These are phyloP conservation scores for Tagetes erecta DNA, from an alignment of 129 eudicot species.

Conservation along the genomic window DNA sequence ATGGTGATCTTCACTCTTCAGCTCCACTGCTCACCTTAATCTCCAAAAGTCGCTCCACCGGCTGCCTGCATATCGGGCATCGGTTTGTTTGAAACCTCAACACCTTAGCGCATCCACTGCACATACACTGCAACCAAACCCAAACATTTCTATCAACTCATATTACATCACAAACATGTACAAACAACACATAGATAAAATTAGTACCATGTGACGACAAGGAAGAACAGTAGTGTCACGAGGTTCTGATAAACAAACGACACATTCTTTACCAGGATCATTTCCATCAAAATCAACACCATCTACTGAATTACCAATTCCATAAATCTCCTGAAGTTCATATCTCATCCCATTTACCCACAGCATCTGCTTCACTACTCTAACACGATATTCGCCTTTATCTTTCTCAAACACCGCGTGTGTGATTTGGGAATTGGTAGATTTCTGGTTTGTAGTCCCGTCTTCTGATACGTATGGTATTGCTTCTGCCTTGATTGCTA, in stretches of 20 bases:
- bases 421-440: slow-evolving; percentile 74
- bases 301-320: slow-evolving; percentile 89
- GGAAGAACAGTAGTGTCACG: slow-evolving; percentile 94
- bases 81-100: slow-evolving; percentile 91
- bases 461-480: slow-evolving; percentile 44
- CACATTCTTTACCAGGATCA: slow-evolving; percentile 98
- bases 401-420: slow-evolving; percentile 87
- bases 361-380: slow-evolving; percentile 78
- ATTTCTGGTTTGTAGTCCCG: slow-evolving; percentile 38
- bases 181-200: background rate
- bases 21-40: slow-evolving; percentile 72
- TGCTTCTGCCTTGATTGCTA: slow-evolving; percentile 91
- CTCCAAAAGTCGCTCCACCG: slow-evolving; percentile 94
- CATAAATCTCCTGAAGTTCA: slow-evolving; percentile 92
- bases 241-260: slow-evolving; percentile 94
- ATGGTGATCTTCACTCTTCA: slow-evolving; percentile 42
- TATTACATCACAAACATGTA: background rate
- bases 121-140: slow-evolving; percentile 79
- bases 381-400: slow-evolving; percentile 65
- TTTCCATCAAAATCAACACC: slow-evolving; percentile 65
- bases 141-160: background rate
- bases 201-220: slow-evolving; percentile 90
- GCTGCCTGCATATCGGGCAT: slow-evolving; percentile 98
- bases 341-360: slow-evolving; percentile 87
- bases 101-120: slow-evolving; percentile 94